Evolutionary conservation across 1,284 basidiomycete species (phyloP).

Genomic region (Apiotrichum brassicae): DNA sequence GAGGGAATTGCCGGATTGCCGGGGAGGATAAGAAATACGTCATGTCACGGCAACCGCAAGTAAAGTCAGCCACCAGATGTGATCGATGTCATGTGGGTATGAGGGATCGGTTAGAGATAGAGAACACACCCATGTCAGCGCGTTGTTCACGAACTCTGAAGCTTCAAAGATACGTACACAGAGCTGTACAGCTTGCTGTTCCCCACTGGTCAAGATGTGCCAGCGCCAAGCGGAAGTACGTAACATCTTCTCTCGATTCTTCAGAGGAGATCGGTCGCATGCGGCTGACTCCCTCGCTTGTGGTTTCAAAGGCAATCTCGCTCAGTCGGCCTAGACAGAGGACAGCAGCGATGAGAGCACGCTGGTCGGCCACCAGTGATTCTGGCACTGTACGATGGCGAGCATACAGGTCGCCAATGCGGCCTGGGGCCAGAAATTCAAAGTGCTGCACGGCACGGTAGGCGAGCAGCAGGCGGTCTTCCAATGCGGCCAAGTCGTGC

Average conservation of each 20-base stretch:
- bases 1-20: neutral
- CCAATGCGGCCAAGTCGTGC: slow-evolving; percentile 7
- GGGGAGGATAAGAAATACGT: neutral
- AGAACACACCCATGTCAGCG: neutral
- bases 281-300: neutral
- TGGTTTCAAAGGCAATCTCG: slow-evolving; percentile 11
- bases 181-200: slow-evolving; percentile 17
- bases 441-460: slow-evolving; percentile 17
- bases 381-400: slow-evolving; percentile 21
- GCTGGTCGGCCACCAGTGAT: slow-evolving; percentile 22
- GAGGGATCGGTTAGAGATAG: neutral
- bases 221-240: slow-evolving; percentile 25
- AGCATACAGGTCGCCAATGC: slow-evolving; percentile 16
- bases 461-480: slow-evolving; percentile 13
- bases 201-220: slow-evolving; percentile 20
- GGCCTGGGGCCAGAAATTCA: slow-evolving; percentile 8
- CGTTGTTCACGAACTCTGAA: too few species aligned
- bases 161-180: slow-evolving; percentile 19
- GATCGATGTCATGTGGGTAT: too few species aligned
- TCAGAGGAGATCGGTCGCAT: slow-evolving; percentile 4
- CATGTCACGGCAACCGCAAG: too few species aligned
- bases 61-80: too few species aligned
- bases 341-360: slow-evolving; percentile 21
- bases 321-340: slow-evolving; percentile 18
- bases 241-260: slow-evolving; percentile 23